Conservation (phyloP, 1,284 basidiomycete species). For the Irpex sp. region DNA sequence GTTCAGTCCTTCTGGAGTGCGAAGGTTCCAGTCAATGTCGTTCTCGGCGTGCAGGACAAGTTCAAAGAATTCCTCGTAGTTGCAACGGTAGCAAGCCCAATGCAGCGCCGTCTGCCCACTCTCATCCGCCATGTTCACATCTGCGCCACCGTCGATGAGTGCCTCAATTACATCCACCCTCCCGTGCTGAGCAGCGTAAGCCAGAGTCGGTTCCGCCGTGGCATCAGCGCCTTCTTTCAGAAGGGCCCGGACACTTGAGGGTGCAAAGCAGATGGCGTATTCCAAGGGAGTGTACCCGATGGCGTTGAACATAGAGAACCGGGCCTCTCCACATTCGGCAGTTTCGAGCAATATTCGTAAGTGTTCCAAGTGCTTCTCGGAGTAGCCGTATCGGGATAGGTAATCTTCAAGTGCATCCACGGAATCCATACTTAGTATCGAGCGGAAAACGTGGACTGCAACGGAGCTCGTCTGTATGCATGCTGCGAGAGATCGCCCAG, state of each 20-base stretch:
- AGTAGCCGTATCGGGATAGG: background rate
- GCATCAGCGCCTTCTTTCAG: background rate
- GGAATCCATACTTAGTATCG: background rate
- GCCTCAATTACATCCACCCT: no score
- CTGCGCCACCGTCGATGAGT: no score
- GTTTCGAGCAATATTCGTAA: background rate
- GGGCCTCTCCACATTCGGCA: no score
- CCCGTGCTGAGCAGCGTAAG: background rate
- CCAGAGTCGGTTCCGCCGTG: background rate
- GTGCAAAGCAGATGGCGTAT: background rate
- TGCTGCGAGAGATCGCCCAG: background rate
- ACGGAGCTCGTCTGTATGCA: background rate
- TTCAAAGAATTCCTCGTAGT: no score
- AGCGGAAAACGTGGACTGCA: background rate
- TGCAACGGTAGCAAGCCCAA: no score
- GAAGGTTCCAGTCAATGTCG: no score
- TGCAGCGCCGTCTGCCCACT: no score
- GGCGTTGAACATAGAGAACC: no score
- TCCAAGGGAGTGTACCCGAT: no score
- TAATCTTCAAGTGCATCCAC: background rate
- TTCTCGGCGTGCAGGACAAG: no score
- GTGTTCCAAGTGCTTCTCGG: background rate
- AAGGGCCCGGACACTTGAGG: background rate
- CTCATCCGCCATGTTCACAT: no score
- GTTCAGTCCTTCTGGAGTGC: no score